Conservation (phyloP, 352 stramenopile genomes). For the Globisporangium lucens region DNA sequence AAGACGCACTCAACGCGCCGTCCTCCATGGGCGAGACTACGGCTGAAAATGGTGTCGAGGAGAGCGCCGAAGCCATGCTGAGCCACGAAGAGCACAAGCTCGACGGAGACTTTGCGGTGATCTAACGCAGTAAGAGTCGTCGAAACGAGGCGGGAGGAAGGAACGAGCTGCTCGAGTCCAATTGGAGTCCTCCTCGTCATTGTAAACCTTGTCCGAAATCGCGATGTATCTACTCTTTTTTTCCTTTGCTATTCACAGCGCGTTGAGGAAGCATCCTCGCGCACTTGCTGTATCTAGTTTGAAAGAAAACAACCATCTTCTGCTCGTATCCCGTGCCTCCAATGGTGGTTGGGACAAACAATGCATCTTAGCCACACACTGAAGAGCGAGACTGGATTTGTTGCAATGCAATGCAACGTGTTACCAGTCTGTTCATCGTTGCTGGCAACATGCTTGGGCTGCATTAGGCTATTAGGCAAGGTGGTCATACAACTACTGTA, state of each 20-base stretch:
- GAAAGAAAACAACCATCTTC: not conserved
- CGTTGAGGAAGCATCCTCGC: not conserved
- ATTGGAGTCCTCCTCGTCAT: not conserved
- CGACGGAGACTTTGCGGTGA: conserved; percentile 10
- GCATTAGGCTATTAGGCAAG: no score
- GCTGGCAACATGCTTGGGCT: no score
- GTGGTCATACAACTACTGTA: no score
- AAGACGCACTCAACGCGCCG: conserved; percentile 14
- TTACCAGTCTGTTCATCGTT: not conserved
- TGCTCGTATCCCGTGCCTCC: no score
- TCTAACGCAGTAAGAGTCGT: not conserved
- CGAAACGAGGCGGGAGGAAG: not conserved
- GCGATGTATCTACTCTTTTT: not conserved
- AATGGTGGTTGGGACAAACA: no score
- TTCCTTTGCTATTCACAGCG: not conserved
- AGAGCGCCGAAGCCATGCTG: conserved; percentile 6
- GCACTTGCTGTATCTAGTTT: not conserved
- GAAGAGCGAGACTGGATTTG: no score
- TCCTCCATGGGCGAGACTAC: conserved; percentile 4
- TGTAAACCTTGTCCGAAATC: not conserved
- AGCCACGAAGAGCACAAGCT: conserved; percentile 13
- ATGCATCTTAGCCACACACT: no score
- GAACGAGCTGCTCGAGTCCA: not conserved
- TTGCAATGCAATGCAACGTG: not conserved
- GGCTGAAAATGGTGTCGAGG: not conserved